phyloP scores from a whole-genome alignment of 129 eudicot species.

The Flaveria robusta region DNA sequence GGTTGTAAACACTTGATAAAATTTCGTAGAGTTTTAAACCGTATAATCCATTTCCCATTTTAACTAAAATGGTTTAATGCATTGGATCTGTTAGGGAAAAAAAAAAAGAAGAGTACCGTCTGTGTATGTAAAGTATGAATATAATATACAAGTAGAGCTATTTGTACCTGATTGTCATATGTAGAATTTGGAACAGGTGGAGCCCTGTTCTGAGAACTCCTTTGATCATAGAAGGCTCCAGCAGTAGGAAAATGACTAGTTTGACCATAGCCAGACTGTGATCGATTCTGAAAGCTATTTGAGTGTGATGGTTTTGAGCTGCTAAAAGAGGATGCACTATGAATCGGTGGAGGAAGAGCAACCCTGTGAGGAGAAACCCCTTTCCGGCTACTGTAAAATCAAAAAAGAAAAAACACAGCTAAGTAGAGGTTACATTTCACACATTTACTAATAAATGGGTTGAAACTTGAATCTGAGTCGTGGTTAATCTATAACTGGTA shows the following conservation, averaged over 20 bases:
- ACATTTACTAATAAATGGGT: neutral
- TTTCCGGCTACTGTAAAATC: conserved; percentile 47
- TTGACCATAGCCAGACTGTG: conserved; percentile 52
- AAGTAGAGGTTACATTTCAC: neutral
- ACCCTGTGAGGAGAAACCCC: conserved; percentile 66
- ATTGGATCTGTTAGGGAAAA: neutral
- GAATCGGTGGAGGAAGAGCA: conserved; percentile 87
- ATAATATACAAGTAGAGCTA: neutral
- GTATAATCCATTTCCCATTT: neutral
- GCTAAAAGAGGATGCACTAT: conserved; percentile 45
- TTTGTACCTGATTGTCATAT: conserved; percentile 67
- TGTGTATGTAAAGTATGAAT: neutral
- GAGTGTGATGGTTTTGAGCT: conserved; percentile 52
- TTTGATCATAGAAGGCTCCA: conserved; percentile 19
- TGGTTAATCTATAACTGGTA: neutral
- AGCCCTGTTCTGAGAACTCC: conserved; percentile 24
- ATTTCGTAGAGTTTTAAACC: neutral
- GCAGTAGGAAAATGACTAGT: conserved; percentile 40
- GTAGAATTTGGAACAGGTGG: conserved; percentile 67
- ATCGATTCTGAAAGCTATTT: conserved; percentile 55
- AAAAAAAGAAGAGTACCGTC: neutral
- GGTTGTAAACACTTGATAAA: neutral
- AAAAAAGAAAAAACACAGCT: neutral
- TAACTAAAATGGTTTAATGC: conserved; percentile 3
- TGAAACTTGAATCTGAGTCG: neutral